Evolutionary conservation across 2,329 filamentous ascomycete species (phyloP).

Genomic region (Trichophyton equinum): DNA sequence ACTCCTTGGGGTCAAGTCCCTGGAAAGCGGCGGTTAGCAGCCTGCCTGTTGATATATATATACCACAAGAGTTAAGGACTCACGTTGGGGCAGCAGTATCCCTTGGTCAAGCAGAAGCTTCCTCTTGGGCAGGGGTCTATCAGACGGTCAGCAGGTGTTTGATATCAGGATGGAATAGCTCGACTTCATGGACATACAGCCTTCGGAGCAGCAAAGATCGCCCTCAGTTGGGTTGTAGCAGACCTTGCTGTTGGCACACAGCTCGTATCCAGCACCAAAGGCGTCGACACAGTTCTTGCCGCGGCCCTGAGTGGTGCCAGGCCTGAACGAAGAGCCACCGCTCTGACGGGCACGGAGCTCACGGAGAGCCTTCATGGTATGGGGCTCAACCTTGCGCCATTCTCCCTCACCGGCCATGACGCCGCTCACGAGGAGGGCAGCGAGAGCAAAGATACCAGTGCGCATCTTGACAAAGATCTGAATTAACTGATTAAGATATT

Average conservation of each 20-base stretch:
- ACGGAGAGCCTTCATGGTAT: neutral
- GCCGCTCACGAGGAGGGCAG: conserved; percentile 4
- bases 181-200: conserved; percentile 11
- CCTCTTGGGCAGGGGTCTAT: conserved; percentile 13
- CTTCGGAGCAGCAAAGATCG: conserved; percentile 16
- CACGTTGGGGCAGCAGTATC: conserved; percentile 14
- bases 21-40: neutral
- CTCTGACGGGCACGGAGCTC: neutral
- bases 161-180: neutral
- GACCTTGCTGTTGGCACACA: conserved; percentile 10
- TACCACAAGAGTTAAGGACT: neutral
- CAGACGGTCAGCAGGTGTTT: neutral
- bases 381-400: conserved; percentile 3
- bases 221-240: conserved; percentile 14
- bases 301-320: conserved; percentile 6
- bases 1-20: conserved; percentile 10
- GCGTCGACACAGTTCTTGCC: conserved; percentile 11
- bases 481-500: neutral
- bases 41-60: neutral
- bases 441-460: conserved; percentile 6
- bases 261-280: conserved; percentile 12
- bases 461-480: conserved; percentile 4
- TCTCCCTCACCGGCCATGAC: conserved; percentile 5
- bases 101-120: conserved; percentile 13
- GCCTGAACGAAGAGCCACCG: conserved; percentile 9